phyloP scores from a whole-genome alignment of 2,329 filamentous ascomycete species.

The Pestalotiopsis sp. region DNA sequence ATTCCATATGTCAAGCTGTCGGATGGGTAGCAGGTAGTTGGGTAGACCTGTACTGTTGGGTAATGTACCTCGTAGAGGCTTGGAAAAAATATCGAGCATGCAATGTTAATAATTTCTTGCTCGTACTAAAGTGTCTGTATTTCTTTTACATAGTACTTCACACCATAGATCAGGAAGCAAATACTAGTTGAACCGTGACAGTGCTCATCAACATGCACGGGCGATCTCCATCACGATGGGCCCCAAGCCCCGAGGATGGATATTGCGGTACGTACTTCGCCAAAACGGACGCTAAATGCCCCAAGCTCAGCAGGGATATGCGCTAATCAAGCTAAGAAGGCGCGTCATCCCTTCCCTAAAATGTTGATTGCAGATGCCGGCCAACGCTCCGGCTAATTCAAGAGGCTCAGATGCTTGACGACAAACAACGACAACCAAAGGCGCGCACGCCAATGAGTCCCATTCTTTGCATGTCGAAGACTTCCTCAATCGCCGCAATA shows the following conservation, averaged over 20 bases:
- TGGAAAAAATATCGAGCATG: neutral
- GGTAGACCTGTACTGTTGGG: neutral
- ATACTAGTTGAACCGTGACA: neutral
- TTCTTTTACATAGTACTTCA: too few relatives aligned
- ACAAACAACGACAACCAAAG: constrained; percentile 3
- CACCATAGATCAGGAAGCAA: neutral
- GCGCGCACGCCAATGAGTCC: neutral
- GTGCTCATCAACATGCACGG: neutral
- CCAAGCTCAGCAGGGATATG: neutral
- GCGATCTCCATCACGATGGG: neutral
- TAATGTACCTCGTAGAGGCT: neutral
- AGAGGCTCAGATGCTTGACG: neutral
- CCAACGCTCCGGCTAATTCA: neutral
- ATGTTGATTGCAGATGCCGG: neutral
- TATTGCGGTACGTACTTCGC: neutral
- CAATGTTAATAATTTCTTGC: too few relatives aligned
- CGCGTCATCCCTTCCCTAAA: neutral
- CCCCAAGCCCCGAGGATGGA: neutral
- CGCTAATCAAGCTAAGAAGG: neutral
- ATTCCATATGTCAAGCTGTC: neutral
- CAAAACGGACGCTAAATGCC: neutral
- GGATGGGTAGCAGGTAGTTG: neutral
- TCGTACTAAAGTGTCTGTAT: too few relatives aligned
- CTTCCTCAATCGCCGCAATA: neutral
- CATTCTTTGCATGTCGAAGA: too few relatives aligned